Evolutionary conservation across 192 early-diverging fungal species (phyloP).

Genomic region (Kickxella alabastrina): DNA sequence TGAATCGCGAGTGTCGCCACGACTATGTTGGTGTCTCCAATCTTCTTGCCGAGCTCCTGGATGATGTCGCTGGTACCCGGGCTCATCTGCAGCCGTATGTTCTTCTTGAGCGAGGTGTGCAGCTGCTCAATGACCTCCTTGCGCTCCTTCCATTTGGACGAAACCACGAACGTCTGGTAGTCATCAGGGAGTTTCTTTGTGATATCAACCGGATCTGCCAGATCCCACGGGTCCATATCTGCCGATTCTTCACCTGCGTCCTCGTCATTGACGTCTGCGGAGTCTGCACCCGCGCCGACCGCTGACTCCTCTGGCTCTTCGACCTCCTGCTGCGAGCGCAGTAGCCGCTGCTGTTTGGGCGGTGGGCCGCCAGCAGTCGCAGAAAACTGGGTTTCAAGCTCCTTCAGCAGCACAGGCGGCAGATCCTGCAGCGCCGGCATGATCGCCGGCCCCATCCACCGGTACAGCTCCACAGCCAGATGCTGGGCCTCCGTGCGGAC

Average conservation of each 20-base stretch:
- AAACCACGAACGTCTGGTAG: constrained; percentile 62
- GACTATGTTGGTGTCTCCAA: constrained; percentile 85
- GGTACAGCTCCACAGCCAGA: constrained; percentile 83
- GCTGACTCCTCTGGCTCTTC: constrained; percentile 48
- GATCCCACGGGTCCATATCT: constrained; percentile 71
- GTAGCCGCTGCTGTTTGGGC: constrained; percentile 60
- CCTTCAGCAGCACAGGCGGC: constrained; percentile 93
- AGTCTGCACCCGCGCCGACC: constrained; percentile 22
- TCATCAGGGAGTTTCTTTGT: constrained; percentile 77
- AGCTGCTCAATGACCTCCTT: constrained; percentile 85
- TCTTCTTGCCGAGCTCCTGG: constrained; percentile 75
- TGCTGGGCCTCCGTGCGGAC: constrained; percentile 82
- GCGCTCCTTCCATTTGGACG: constrained; percentile 95
- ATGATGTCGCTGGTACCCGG: constrained; percentile 72
- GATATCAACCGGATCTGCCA: constrained; percentile 90
- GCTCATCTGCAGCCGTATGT: constrained; percentile 41
- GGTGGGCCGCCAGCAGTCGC: constrained; percentile 60
- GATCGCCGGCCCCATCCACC: constrained; percentile 87
- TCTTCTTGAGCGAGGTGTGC: constrained; percentile 38
- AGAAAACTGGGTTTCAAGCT: constrained; percentile 82
- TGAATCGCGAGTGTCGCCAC: constrained; percentile 77
- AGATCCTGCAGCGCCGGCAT: constrained; percentile 73
- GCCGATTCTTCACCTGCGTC: constrained; percentile 54
- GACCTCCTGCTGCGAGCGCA: constrained; percentile 75
- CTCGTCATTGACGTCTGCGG: constrained; percentile 41